These are phyloP conservation scores for Lyophyllum decastes DNA, from an alignment of 768 basidiomycete genomes.

Conservation along the genomic window DNA sequence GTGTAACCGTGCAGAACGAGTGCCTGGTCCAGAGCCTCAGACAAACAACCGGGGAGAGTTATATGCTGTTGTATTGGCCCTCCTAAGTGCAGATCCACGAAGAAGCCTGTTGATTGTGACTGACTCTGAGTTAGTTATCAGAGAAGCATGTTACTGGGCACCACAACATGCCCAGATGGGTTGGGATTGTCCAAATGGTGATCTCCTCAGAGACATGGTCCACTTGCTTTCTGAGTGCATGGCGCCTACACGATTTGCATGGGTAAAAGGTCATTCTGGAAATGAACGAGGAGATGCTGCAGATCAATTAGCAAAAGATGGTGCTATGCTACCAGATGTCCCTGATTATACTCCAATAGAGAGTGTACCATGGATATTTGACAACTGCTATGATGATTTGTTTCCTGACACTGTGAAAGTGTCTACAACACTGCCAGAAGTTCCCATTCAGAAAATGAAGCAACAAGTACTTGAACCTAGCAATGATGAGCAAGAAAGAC, in stretches of 20 bases:
- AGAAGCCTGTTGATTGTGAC: neutral
- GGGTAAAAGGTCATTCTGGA: conserved; percentile 3
- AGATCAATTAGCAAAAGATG: neutral
- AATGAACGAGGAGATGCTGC: neutral
- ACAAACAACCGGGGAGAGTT: neutral
- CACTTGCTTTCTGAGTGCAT: neutral
- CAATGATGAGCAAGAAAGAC: too few relatives aligned
- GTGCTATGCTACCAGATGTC: neutral
- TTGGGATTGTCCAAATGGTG: too few relatives aligned
- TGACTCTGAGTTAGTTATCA: conserved; percentile 20
- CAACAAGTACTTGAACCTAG: too few relatives aligned
- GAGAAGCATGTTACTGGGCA: conserved; percentile 35
- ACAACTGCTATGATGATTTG: too few relatives aligned
- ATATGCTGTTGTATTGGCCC: neutral
- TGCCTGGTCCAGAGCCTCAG: neutral
- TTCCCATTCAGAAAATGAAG: too few relatives aligned
- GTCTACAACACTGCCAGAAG: too few relatives aligned
- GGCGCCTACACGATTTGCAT: neutral
- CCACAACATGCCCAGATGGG: conserved; percentile 31
- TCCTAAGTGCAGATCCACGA: neutral
- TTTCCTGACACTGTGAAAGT: too few relatives aligned
- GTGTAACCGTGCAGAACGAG: neutral
- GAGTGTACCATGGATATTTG: neutral
- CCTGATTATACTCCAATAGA: neutral
- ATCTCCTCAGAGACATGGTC: conserved; percentile 28